Evolutionary conservation across 2,329 filamentous ascomycete genomes (phyloP).

Genomic region (Pyricularia grisea): DNA sequence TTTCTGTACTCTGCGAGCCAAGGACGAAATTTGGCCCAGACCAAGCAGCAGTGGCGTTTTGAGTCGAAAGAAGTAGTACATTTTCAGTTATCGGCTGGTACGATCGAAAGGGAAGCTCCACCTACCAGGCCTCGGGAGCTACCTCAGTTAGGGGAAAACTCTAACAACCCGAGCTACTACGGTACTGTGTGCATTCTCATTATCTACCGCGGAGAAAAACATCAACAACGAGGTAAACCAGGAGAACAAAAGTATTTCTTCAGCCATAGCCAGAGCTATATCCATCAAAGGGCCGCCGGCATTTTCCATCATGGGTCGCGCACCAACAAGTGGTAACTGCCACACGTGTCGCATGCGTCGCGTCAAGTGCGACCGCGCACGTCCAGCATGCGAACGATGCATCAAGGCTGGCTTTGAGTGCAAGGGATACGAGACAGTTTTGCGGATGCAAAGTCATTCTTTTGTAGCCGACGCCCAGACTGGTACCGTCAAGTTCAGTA

Average conservation of each 20-base stretch:
- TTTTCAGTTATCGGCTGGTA: neutral
- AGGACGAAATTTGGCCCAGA: neutral
- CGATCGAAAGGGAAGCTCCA: neutral
- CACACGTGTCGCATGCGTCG: constrained; percentile 18
- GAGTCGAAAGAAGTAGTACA: neutral
- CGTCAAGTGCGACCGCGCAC: constrained; percentile 17
- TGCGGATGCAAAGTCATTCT: constrained; percentile 17
- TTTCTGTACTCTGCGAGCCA: neutral
- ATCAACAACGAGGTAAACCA: neutral
- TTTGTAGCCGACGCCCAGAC: constrained; percentile 14
- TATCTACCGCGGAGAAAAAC: neutral
- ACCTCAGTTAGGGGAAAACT: neutral
- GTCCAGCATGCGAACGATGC: constrained; percentile 15
- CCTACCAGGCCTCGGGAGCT: neutral
- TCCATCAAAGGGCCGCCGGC: neutral
- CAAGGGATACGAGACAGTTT: constrained; percentile 16
- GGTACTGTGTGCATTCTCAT: neutral
- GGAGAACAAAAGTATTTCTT: neutral
- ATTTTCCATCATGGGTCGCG: constrained; percentile 13
- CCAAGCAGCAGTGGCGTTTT: neutral
- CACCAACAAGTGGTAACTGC: constrained; percentile 18
- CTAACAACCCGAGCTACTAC: neutral
- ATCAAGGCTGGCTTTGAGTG: constrained; percentile 14
- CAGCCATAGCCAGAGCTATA: neutral
- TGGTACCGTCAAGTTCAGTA: constrained; percentile 13